These are phyloP conservation scores for Raffaelea deltoideospora DNA, from an alignment of 2,329 filamentous ascomycete genomes.

Conservation along the genomic window DNA sequence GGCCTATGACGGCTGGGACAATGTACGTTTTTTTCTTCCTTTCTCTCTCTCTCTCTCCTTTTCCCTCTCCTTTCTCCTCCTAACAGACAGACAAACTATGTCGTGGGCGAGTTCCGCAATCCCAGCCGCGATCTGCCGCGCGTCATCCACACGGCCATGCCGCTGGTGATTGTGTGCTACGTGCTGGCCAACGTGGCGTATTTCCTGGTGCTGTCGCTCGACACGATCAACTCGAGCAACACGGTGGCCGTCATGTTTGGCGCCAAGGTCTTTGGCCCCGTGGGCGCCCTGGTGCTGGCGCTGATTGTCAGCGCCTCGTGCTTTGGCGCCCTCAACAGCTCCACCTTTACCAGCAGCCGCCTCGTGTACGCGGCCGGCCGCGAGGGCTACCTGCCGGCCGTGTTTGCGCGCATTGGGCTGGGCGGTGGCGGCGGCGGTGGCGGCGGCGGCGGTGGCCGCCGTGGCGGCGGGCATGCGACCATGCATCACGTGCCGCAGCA, in stretches of 20 bases:
- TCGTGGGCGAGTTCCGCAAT: slow-evolving; percentile 92
- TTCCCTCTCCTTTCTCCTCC: background rate
- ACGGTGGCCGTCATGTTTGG: slow-evolving; percentile 96
- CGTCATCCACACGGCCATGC: slow-evolving; percentile 93
- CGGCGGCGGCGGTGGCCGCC: background rate
- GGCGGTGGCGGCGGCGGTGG: slow-evolving; percentile 17
- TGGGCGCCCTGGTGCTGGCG: slow-evolving; percentile 71
- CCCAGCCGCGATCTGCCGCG: slow-evolving; percentile 78
- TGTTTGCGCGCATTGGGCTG: slow-evolving; percentile 75
- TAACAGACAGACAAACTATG: slow-evolving; percentile 68
- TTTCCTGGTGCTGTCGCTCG: slow-evolving; percentile 77
- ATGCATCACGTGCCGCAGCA: background rate
- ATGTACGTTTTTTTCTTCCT: slow-evolving; percentile 42
- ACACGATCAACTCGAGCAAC: slow-evolving; percentile 71
- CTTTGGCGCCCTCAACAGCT: slow-evolving; percentile 88
- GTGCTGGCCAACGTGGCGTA: slow-evolving; percentile 85
- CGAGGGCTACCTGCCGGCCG: slow-evolving; percentile 74
- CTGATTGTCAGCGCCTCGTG: slow-evolving; percentile 83
- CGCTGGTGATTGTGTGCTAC: slow-evolving; percentile 80
- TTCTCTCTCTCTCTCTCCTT: background rate
- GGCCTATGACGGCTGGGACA: slow-evolving; percentile 99
- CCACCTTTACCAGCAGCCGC: slow-evolving; percentile 82
- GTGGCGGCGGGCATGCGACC: background rate
- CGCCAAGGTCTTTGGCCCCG: slow-evolving; percentile 70
- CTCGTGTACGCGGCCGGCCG: slow-evolving; percentile 90